Percentiles rank a stretch among this genome's conserved stretches.
Evolutionary conservation across 805 yeast species (phyloP).

Genomic region (Pichia kluyveri): DNA sequence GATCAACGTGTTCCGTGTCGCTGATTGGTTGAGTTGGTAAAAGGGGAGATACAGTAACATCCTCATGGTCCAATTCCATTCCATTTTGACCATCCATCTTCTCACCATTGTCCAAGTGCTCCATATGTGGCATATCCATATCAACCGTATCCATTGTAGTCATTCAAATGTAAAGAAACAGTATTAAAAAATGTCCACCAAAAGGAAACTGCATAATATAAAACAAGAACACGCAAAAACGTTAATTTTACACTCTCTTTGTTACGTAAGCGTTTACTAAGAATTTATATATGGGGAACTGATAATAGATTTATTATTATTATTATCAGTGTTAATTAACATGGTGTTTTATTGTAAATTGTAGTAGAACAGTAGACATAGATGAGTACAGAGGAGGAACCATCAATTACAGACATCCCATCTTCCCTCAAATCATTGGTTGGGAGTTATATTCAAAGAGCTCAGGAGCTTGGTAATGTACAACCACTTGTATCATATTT

Average conservation of each 20-base stretch:
- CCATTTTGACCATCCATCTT: neutral
- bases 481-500: slow-evolving; percentile 69
- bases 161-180: too few relatives aligned
- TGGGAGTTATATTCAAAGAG: slow-evolving; percentile 41
- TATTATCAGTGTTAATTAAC: too few relatives aligned
- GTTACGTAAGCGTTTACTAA: too few relatives aligned
- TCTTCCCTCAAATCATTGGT: slow-evolving; percentile 28
- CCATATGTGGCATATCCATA: neutral
- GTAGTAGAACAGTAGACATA: too few relatives aligned
- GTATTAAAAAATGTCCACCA: too few relatives aligned
- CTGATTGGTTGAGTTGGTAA: neutral
- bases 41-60: neutral
- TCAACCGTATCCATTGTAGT: neutral
- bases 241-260: too few relatives aligned
- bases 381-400: neutral
- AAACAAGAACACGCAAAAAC: too few relatives aligned
- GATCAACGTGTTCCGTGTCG: neutral
- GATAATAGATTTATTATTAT: too few relatives aligned
- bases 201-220: too few relatives aligned
- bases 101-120: neutral
- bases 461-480: slow-evolving; percentile 44
- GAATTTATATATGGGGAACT: too few relatives aligned
- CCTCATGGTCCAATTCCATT: neutral
- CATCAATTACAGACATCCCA: slow-evolving; percentile 13
- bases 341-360: too few relatives aligned